These are phyloP conservation scores for Zelonia costaricensis DNA, from an alignment of 208 protist species.

Conservation along the genomic window DNA sequence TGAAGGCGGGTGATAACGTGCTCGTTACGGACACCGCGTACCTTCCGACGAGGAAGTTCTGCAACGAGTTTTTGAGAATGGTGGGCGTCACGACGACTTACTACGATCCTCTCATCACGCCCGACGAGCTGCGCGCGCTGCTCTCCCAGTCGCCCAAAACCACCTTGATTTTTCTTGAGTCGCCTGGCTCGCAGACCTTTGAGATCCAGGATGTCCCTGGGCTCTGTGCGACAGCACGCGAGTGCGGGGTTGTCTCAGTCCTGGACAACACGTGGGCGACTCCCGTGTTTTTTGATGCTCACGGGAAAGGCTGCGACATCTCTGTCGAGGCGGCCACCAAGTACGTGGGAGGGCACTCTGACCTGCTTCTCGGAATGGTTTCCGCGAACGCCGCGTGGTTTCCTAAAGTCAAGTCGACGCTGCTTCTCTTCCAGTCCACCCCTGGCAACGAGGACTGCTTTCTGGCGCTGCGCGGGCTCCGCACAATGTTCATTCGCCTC, in stretches of 20 bases:
- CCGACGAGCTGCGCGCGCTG: conserved; percentile 10
- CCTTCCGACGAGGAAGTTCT: conserved; percentile 18
- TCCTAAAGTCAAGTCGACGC: not conserved
- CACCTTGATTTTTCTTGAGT: conserved; percentile 9
- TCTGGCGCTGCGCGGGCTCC: conserved; percentile 16
- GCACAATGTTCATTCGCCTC: conserved; percentile 19
- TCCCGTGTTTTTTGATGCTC: conserved; percentile 20
- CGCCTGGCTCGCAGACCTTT: conserved; percentile 28
- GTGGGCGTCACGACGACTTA: conserved; percentile 9
- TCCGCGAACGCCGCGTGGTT: conserved; percentile 14
- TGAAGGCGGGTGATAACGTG: conserved; percentile 17
- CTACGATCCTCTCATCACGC: conserved; percentile 22
- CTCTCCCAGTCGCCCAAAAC: conserved; percentile 11
- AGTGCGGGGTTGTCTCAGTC: conserved; percentile 11
- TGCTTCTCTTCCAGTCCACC: not conserved
- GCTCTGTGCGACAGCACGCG: conserved; percentile 12
- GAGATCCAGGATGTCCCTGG: conserved; percentile 25
- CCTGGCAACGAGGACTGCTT: conserved; percentile 30
- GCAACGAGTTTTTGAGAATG: conserved; percentile 3
- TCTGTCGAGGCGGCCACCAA: conserved; percentile 24
- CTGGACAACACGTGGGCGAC: conserved; percentile 30
- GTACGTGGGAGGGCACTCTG: conserved; percentile 22
- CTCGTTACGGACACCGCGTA: conserved; percentile 19
- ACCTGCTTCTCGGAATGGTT: conserved; percentile 12
- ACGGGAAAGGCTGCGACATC: conserved; percentile 9